These are phyloP conservation scores for Tuber borchii DNA, from an alignment of 495 filamentous ascomycete species.

Conservation along the genomic window DNA sequence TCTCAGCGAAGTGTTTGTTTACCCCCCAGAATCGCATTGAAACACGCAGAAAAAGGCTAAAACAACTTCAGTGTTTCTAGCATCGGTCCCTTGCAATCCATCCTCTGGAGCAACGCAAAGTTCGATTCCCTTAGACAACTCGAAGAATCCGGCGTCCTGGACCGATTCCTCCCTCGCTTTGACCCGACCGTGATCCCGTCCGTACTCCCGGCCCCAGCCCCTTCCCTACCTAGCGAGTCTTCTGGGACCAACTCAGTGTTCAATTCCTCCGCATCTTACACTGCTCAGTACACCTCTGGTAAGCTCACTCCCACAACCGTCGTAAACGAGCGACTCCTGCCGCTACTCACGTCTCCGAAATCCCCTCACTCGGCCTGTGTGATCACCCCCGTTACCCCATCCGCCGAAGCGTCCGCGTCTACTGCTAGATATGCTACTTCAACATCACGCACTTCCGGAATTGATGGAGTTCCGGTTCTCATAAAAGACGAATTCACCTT, in stretches of 20 bases:
- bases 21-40: slow-evolving; percentile 2
- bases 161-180: slow-evolving; percentile 57
- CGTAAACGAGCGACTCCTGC: slow-evolving; percentile 44
- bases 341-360: slow-evolving; percentile 16
- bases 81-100: slow-evolving; percentile 51
- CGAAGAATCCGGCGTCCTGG: slow-evolving; percentile 44
- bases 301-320: slow-evolving; percentile 65
- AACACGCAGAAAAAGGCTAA: neutral
- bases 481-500: slow-evolving; percentile 82
- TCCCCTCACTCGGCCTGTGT: slow-evolving; percentile 22
- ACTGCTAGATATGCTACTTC: slow-evolving; percentile 63
- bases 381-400: slow-evolving; percentile 21
- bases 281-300: slow-evolving; percentile 62
- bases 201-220: slow-evolving; percentile 40
- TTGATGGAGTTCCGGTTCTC: slow-evolving; percentile 81
- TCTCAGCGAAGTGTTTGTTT: slow-evolving; percentile 49
- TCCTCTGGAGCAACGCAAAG: slow-evolving; percentile 70
- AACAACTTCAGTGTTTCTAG: slow-evolving; percentile 49
- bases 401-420: slow-evolving; percentile 33
- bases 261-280: slow-evolving; percentile 69
- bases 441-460: slow-evolving; percentile 51
- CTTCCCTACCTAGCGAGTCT: slow-evolving; percentile 34
- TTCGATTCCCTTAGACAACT: slow-evolving; percentile 58
- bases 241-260: slow-evolving; percentile 48
- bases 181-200: slow-evolving; percentile 78